These are phyloP conservation scores for Syncephalastrum racemosum DNA, from an alignment of 371 early-diverging fungal species.

Conservation along the genomic window DNA sequence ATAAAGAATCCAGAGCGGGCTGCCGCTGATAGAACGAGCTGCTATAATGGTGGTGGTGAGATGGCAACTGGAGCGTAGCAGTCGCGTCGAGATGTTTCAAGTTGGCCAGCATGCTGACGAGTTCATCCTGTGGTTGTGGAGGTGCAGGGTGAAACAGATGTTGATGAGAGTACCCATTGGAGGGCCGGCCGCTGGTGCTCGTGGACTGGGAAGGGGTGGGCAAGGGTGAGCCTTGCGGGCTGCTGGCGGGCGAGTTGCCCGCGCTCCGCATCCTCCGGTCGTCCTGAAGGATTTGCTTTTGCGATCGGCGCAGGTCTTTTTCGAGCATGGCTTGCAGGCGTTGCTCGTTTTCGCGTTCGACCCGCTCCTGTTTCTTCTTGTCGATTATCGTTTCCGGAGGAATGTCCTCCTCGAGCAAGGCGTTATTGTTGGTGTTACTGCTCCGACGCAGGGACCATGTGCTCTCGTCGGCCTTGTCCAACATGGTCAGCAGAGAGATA, in stretches of 20 bases:
- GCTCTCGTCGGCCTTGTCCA: slow-evolving; percentile 42
- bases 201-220: slow-evolving; percentile 19
- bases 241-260: slow-evolving; percentile 9
- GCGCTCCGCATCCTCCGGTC: slow-evolving; percentile 11
- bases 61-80: slow-evolving; percentile 20
- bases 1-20: too few species aligned
- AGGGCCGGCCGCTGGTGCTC: neutral
- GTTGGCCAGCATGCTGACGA: slow-evolving; percentile 7
- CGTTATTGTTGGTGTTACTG: neutral
- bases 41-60: neutral
- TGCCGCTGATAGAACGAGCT: too few species aligned
- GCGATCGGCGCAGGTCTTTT: slow-evolving; percentile 36
- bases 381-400: slow-evolving; percentile 6
- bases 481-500: slow-evolving; percentile 37
- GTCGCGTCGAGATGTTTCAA: slow-evolving; percentile 24
- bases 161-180: too few species aligned
- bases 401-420: neutral
- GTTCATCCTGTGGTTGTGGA: slow-evolving; percentile 2
- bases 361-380: slow-evolving; percentile 27
- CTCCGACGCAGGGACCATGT: slow-evolving; percentile 18
- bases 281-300: slow-evolving; percentile 27
- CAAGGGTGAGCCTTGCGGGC: slow-evolving; percentile 20
- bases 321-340: slow-evolving; percentile 35
- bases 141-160: neutral
- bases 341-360: slow-evolving; percentile 32